Conservation (phyloP, 805 yeast species). For the Hanseniaspora thailandica region DNA sequence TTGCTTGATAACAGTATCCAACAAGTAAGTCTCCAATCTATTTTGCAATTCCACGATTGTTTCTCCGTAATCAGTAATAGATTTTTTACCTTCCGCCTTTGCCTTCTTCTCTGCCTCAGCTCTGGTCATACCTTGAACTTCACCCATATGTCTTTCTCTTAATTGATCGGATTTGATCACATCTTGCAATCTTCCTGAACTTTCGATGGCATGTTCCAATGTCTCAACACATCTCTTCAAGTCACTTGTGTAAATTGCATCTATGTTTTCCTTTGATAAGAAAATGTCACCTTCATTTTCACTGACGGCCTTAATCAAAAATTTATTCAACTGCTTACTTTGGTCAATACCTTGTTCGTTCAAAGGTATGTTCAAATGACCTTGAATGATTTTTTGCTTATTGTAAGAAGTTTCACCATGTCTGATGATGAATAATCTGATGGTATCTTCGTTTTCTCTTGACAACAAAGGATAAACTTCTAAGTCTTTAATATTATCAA, state of each 20-base stretch:
- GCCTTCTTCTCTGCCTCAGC: conserved; percentile 47
- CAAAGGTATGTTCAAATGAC: conserved; percentile 56
- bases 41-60: conserved; percentile 33
- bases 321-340: conserved; percentile 42
- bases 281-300: not conserved
- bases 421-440: conserved; percentile 54
- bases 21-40: conserved; percentile 42
- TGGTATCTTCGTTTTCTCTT: conserved; percentile 30
- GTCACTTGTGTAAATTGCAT: conserved; percentile 33
- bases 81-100: conserved; percentile 40
- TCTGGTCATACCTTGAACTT: conserved; percentile 61
- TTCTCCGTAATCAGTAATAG: conserved; percentile 60
- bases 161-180: conserved; percentile 33
- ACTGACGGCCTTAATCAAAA: conserved; percentile 15
- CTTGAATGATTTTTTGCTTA: conserved; percentile 58
- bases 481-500: conserved; percentile 16
- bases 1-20: conserved; percentile 32
- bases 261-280: conserved; percentile 27
- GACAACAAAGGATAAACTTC: conserved; percentile 15
- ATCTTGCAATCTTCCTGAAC: conserved; percentile 21
- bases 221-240: conserved; percentile 52
- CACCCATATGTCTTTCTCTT: conserved; percentile 72
- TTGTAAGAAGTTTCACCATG: conserved; percentile 82
- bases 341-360: conserved; percentile 53
- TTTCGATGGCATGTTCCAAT: conserved; percentile 31